A percentile compares a stretch with the other conserved stretches of the same genome.
Evolutionary conservation across 306 rosid species (phyloP).

Genomic region (Oemleria cerasiformis): DNA sequence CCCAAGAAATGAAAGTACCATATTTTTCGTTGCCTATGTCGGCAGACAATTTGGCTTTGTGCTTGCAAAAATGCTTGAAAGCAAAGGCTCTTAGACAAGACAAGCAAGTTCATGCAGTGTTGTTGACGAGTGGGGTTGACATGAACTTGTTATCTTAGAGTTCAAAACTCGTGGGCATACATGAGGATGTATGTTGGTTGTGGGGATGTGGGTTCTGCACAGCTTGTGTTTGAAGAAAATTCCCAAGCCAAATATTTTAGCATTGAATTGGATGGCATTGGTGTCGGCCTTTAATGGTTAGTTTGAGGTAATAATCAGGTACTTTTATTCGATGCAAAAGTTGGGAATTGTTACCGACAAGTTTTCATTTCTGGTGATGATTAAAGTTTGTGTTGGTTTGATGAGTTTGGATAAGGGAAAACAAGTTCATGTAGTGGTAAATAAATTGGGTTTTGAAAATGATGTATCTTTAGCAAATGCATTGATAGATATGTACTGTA

Average conservation of each 20-base stretch:
- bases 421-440: too few relatives aligned
- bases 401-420: constrained; percentile 59
- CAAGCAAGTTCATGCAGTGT: too few relatives aligned
- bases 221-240: constrained; percentile 25
- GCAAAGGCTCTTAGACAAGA: constrained; percentile 47
- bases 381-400: constrained; percentile 57
- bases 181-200: constrained; percentile 65
- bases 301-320: constrained; percentile 42
- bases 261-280: constrained; percentile 56
- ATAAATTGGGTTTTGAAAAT: constrained; percentile 40
- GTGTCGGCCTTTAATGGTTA: constrained; percentile 48
- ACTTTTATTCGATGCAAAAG: constrained; percentile 38
- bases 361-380: constrained; percentile 46
- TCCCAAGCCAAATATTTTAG: constrained; percentile 52
- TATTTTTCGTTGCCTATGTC: constrained; percentile 25
- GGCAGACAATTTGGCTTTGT: constrained; percentile 36
- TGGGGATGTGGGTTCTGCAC: constrained; percentile 42
- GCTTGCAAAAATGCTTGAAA: constrained; percentile 59
- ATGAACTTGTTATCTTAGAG: too few relatives aligned
- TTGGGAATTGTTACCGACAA: constrained; percentile 38
- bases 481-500: constrained; percentile 58
- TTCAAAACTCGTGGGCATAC: too few relatives aligned
- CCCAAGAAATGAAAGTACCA: constrained; percentile 24
- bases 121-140: too few relatives aligned
- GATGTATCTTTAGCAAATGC: constrained; percentile 43